Conservation (phyloP, 352 stramenopile genomes). For the Phytophthora ramorum region DNA sequence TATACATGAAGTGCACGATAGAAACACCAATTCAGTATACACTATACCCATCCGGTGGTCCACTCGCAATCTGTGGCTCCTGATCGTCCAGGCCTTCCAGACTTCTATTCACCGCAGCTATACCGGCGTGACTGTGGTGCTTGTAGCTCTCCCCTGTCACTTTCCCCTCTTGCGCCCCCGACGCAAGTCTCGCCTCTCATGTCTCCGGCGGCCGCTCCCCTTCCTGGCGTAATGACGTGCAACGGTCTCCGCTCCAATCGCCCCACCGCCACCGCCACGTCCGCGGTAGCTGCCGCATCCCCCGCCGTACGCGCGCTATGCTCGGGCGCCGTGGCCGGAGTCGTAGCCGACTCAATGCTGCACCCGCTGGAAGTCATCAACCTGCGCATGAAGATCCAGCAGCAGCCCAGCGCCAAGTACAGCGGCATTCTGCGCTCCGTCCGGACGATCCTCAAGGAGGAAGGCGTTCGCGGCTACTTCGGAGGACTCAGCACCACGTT, state of each 20-base stretch:
- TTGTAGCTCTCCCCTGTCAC: not conserved
- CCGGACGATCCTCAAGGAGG: constrained; percentile 72
- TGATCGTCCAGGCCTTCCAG: not conserved
- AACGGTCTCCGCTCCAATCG: constrained; percentile 29
- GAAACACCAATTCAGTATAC: not conserved
- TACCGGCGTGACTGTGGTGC: not conserved
- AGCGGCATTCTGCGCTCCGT: constrained; percentile 64
- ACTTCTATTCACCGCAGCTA: not conserved
- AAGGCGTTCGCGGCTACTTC: constrained; percentile 79
- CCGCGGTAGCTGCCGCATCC: constrained; percentile 35
- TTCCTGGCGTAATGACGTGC: constrained; percentile 41
- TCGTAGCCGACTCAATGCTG: constrained; percentile 79
- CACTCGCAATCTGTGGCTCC: not conserved
- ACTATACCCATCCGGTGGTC: not conserved
- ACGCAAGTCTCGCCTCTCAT: constrained; percentile 9
- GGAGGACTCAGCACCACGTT: constrained; percentile 77
- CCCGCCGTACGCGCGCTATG: constrained; percentile 67
- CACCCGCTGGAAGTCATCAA: constrained; percentile 87
- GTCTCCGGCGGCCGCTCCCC: constrained; percentile 6
- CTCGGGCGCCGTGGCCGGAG: constrained; percentile 71
- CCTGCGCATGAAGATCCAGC: constrained; percentile 86
- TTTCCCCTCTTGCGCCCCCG: not conserved
- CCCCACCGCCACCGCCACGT: constrained; percentile 43
- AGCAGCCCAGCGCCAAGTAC: constrained; percentile 59
- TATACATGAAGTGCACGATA: not conserved